Base-by-base conservation (phyloP, 352 stramenopile species). In the Phytophthora litchii region DNA sequence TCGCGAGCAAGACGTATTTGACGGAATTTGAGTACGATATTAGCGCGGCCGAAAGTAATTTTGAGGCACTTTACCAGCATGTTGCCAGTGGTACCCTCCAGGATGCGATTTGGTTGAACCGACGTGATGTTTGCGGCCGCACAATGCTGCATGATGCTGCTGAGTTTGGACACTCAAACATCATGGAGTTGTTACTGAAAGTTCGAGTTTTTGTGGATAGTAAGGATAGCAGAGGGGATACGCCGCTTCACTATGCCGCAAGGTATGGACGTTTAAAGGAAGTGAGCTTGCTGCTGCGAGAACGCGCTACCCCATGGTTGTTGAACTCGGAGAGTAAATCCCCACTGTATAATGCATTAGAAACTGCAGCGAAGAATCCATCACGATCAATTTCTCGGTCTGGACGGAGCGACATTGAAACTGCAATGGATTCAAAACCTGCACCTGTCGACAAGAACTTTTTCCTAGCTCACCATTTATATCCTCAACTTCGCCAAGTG, bases 101-200 rank as follows among this genome's bases (percentile, higher is more conserved):
- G 3, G 75, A 89, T 64, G 64, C 78, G 16, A 59, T 84, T 50
- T 68, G 50, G 25, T 53, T 89, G 12, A 86, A 86, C 23, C 70
- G 80, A 23, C 58, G 46, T n/a, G 80, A 89, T 56, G 46, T 83
- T 4, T 60, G 78, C 9, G 73, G 77, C 4, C 72, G 80, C 10
- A 85, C 80, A 13, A 75, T 89, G 70, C 67, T 89, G 25, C 80
- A 88, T n/a, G 77, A 89, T 27, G 65, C 69, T 20, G 80, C 73
- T n/a, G 73, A 88, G 35, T 74, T 78, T 45, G 80, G 80, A 0
- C 75, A 89, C 40, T 46, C 50, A 4, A 73, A 78, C 40, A 41
- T 88, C 0, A 69, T 89, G 44, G 75, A 88, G 40, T 23, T 84
- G 4, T 42, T 89, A 17, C 53, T 89, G 11, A 76, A 80, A 49